phyloP scores from a whole-genome alignment of 179 eudicot genomes.

The Actinidia polygama region DNA sequence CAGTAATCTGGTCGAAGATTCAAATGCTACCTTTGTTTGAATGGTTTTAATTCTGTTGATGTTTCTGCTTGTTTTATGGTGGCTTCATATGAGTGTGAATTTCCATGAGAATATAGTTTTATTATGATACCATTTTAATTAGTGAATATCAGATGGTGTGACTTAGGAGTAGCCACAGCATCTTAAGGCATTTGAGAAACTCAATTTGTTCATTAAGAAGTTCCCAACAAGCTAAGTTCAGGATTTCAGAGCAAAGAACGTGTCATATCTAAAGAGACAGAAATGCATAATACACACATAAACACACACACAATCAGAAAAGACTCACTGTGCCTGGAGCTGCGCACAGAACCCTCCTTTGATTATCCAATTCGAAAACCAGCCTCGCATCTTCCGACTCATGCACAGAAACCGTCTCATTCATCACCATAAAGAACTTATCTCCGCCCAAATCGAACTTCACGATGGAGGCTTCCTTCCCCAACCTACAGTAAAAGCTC shows the following conservation, averaged over 20 bases:
- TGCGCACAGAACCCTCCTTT: slow-evolving; percentile 74
- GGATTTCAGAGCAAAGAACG: neutral
- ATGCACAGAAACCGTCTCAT: slow-evolving; percentile 68
- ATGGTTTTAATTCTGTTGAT: no score
- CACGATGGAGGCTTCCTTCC: slow-evolving; percentile 68
- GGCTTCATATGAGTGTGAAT: no score
- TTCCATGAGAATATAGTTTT: no score
- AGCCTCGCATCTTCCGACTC: slow-evolving; percentile 74
- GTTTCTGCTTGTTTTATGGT: no score
- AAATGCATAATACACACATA: no score
- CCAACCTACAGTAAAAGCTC: slow-evolving; percentile 57
- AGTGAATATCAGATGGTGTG: no score
- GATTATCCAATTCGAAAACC: slow-evolving; percentile 44
- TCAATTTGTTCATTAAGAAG: neutral
- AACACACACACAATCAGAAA: neutral
- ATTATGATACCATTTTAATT: no score
- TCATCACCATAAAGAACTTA: slow-evolving; percentile 70
- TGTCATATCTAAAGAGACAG: neutral
- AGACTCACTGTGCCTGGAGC: slow-evolving; percentile 58
- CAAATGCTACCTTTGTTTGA: no score
- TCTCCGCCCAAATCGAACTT: slow-evolving; percentile 53
- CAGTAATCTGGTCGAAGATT: no score
- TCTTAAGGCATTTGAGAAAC: neutral
- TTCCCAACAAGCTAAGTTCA: neutral
- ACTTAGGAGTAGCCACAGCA: no score